Evolutionary conservation across 2,329 filamentous ascomycete genomes (phyloP).

Genomic region (Apiospora hydei): DNA sequence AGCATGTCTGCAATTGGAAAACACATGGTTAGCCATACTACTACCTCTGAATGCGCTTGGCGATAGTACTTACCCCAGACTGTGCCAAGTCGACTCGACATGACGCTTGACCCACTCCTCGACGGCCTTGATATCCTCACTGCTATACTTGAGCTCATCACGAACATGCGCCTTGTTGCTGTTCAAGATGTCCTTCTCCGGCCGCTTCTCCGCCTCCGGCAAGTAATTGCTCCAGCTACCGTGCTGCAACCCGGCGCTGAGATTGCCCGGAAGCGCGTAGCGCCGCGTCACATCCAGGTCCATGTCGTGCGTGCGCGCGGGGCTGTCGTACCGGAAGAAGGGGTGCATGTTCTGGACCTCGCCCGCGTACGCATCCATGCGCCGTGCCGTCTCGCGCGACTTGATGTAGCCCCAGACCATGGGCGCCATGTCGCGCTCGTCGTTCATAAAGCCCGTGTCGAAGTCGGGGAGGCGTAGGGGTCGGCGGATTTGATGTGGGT

Average conservation of each 20-base stretch:
- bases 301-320: slow-evolving; percentile 74
- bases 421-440: slow-evolving; percentile 83
- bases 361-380: slow-evolving; percentile 80
- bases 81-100: slow-evolving; percentile 80
- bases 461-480: slow-evolving; percentile 78
- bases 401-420: slow-evolving; percentile 89
- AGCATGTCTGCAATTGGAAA: slow-evolving; percentile 62
- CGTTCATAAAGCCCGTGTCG: slow-evolving; percentile 85
- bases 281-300: slow-evolving; percentile 77
- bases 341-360: slow-evolving; percentile 75
- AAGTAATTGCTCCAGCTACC: slow-evolving; percentile 73
- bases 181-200: slow-evolving; percentile 60
- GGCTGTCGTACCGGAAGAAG: slow-evolving; percentile 74
- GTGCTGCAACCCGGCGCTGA: slow-evolving; percentile 75
- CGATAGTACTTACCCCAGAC: slow-evolving; percentile 52
- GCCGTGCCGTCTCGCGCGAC: slow-evolving; percentile 78
- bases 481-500: slow-evolving; percentile 76
- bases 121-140: slow-evolving; percentile 68
- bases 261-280: slow-evolving; percentile 76
- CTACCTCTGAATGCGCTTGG: neutral
- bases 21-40: neutral
- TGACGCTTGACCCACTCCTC: slow-evolving; percentile 76
- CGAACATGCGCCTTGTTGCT: slow-evolving; percentile 68
- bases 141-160: slow-evolving; percentile 71
- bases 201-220: slow-evolving; percentile 57